Evolutionary conservation across 140 eudicot species (phyloP).

Genomic region (Bidens hawaiensis): DNA sequence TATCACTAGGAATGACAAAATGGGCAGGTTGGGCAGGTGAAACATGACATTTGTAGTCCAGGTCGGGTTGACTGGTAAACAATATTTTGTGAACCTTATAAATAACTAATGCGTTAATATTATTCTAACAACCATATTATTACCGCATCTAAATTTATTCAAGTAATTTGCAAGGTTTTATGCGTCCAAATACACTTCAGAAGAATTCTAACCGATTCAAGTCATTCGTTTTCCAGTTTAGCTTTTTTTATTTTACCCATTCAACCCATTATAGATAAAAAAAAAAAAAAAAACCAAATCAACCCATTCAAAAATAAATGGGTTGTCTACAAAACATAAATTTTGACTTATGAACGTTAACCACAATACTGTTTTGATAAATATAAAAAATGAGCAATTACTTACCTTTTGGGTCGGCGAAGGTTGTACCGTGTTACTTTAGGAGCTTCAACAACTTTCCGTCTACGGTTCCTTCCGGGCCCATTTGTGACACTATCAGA

Average conservation of each 20-base stretch:
- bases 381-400: neutral
- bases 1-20: neutral
- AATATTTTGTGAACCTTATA: neutral
- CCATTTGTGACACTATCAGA: conserved; percentile 57
- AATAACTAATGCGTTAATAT: neutral
- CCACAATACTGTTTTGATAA: neutral
- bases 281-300: no score
- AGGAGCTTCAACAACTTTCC: conserved; percentile 36
- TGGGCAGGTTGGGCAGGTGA: neutral
- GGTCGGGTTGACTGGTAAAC: neutral
- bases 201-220: no score
- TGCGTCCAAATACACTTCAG: no score
- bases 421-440: conserved; percentile 67
- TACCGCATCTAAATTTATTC: neutral
- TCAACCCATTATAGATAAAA: no score
- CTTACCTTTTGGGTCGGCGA: conserved; percentile 59
- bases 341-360: neutral
- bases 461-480: conserved; percentile 55
- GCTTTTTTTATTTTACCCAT: no score
- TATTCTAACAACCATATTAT: neutral
- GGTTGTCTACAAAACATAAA: neutral
- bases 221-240: no score
- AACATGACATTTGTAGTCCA: neutral
- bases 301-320: no score
- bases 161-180: no score